A percentile compares a stretch with the other conserved stretches of the same genome.
phyloP scores from a whole-genome alignment of 176 grass and related monocot species.

The Hordeum marinum region DNA sequence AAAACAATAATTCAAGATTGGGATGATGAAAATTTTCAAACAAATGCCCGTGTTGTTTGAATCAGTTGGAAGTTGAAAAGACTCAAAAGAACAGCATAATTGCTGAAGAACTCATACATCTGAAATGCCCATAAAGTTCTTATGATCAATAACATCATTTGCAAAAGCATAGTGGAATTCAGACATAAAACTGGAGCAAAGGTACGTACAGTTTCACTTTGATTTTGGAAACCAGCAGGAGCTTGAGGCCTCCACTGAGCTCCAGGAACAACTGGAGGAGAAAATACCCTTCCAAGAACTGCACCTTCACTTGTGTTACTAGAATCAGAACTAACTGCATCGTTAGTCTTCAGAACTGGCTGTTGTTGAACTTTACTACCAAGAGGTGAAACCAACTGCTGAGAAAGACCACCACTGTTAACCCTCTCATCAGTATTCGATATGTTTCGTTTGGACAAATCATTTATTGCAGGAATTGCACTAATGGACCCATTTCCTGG shows the following conservation, averaged over 20 bases:
- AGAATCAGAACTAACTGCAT: slow-evolving; percentile 52
- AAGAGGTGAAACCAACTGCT: slow-evolving; percentile 60
- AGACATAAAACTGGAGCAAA: neutral
- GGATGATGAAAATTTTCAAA: neutral
- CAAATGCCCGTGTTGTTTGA: neutral
- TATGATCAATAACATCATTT: slow-evolving; percentile 17
- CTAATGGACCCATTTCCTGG: slow-evolving; percentile 51
- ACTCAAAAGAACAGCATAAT: neutral
- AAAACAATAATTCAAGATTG: slow-evolving; percentile 8
- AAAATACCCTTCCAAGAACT: slow-evolving; percentile 66
- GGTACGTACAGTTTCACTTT: slow-evolving; percentile 75
- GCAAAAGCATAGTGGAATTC: neutral
- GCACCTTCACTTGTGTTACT: slow-evolving; percentile 46
- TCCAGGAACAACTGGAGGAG: slow-evolving; percentile 64
- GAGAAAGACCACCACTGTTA: slow-evolving; percentile 40
- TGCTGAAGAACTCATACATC: neutral
- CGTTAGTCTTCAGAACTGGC: slow-evolving; percentile 45
- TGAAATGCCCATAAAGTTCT: neutral
- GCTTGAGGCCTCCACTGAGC: slow-evolving; percentile 77
- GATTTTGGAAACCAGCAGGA: slow-evolving; percentile 62
- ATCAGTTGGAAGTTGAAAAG: neutral
- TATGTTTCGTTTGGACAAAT: slow-evolving; percentile 48
- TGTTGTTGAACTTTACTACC: slow-evolving; percentile 64
- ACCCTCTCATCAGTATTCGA: slow-evolving; percentile 45
- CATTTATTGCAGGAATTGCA: slow-evolving; percentile 51